These are phyloP conservation scores for Phaeosphaeriaceae sp. DNA, from an alignment of 2,329 filamentous ascomycete genomes.

Conservation along the genomic window DNA sequence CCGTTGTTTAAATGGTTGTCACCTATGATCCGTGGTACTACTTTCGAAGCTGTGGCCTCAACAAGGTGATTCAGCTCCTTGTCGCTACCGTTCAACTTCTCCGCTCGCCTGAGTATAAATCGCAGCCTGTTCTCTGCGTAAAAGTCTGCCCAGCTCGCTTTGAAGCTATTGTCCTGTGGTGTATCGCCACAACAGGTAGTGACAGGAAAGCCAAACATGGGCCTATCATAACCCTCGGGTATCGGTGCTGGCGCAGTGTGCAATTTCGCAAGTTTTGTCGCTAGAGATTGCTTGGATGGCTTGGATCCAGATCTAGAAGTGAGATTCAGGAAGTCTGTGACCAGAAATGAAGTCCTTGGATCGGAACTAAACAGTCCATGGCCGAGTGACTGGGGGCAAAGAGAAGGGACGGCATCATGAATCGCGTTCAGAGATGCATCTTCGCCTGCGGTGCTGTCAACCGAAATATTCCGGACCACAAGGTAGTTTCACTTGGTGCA, in stretches of 20 bases:
- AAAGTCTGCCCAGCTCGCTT: slow-evolving; percentile 80
- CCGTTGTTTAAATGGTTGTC: slow-evolving; percentile 68
- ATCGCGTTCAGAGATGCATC: slow-evolving; percentile 85
- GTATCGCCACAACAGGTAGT: slow-evolving; percentile 88
- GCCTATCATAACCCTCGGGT: slow-evolving; percentile 63
- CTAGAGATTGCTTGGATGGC: slow-evolving; percentile 60
- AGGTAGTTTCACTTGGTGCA: background rate
- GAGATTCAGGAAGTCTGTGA: slow-evolving; percentile 79
- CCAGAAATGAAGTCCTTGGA: slow-evolving; percentile 61
- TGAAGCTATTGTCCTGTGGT: slow-evolving; percentile 78
- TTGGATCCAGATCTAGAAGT: slow-evolving; percentile 31
- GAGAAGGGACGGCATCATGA: slow-evolving; percentile 69
- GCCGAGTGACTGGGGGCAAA: slow-evolving; percentile 78
- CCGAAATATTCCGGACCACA: background rate
- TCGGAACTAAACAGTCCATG: slow-evolving; percentile 65
- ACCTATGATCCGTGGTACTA: slow-evolving; percentile 79
- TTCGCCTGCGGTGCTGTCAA: slow-evolving; percentile 64
- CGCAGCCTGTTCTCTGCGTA: slow-evolving; percentile 78
- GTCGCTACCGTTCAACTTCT: slow-evolving; percentile 69
- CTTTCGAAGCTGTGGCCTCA: slow-evolving; percentile 65
- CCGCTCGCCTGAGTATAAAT: slow-evolving; percentile 65
- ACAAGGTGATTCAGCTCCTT: slow-evolving; percentile 67
- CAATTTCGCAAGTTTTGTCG: slow-evolving; percentile 76
- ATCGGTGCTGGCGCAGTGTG: slow-evolving; percentile 77
- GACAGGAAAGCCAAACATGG: slow-evolving; percentile 82